Percentiles rank a stretch among this genome's conserved stretches.
Conservation (phyloP, 2,329 filamentous ascomycete species). For the Dactylonectria estremocensis region DNA sequence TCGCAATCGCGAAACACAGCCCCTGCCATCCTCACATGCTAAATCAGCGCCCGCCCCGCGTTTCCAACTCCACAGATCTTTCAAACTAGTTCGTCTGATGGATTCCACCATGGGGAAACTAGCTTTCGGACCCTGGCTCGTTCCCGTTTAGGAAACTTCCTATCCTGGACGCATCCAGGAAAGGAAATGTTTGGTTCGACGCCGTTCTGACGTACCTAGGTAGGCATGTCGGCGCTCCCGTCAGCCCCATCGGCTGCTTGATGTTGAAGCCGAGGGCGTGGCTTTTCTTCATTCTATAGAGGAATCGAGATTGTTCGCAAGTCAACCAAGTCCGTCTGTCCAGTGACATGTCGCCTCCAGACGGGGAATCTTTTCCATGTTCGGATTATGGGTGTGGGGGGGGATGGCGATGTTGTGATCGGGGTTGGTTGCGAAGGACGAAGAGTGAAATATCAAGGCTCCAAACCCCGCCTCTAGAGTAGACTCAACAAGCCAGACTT, state of each 20-base stretch:
- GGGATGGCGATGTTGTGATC: background rate
- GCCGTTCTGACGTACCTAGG: background rate
- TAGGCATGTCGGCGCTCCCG: slow-evolving; percentile 5
- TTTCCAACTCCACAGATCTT: slow-evolving; percentile 34
- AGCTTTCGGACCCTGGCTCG: background rate
- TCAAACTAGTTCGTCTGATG: slow-evolving; percentile 12
- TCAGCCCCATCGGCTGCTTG: background rate
- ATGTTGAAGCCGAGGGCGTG: background rate
- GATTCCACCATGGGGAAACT: background rate
- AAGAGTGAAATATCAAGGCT: slow-evolving; percentile 33
- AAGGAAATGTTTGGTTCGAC: background rate
- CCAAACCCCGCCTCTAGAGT: slow-evolving; percentile 1
- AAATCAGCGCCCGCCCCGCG: slow-evolving; percentile 22
- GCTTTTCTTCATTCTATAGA: slow-evolving; percentile 11
- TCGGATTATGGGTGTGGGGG: slow-evolving; percentile 17
- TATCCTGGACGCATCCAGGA: background rate
- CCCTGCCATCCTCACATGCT: too few species aligned
- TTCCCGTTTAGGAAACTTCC: slow-evolving; percentile 8
- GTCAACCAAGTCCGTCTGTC: slow-evolving; percentile 4
- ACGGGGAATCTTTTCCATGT: slow-evolving; percentile 29
- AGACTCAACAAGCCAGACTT: background rate
- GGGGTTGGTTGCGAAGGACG: background rate
- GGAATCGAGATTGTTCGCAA: slow-evolving; percentile 20
- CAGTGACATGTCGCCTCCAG: background rate
- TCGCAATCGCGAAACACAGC: background rate